Base-by-base conservation (phyloP, 805 yeast genomes). In the Kluyveromyces dobzhanskii region DNA sequence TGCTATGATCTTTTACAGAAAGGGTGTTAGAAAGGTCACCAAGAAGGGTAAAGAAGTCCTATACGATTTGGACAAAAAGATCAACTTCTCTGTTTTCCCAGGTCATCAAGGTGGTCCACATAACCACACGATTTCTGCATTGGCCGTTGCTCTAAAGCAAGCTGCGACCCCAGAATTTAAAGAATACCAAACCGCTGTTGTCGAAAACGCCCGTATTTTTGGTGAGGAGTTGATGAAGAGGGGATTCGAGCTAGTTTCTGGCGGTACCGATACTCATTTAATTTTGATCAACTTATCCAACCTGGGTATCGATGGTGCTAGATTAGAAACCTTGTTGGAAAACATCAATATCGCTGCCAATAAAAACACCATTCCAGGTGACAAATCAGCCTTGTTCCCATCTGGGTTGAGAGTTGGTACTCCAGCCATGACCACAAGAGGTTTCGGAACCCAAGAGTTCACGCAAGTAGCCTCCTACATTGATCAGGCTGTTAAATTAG, bases 51-150 rank as follows among this genome's bases (percentile, higher is more conserved):
- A 84, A 64, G 88, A 85, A 66, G 70, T 82, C 41, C 67, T 73
- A 37, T 88, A 86, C 62, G 96, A 90, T 55, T 75, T 90, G 57
- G 97, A 90, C 66, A 77, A 78, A 59, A 82, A 78, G 61, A 87
- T 90, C 66, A 90, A 90, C 75, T 90, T 90, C 61, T 85, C 96
- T 24, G 97, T 90, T 41, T 90, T 90, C 85, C 98, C 98, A 52
- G 97, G 94, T 48, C 97, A 90, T 65, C 98, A 90, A 72, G 98
- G 98, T 71, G 98, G 98, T 59, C 98, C 98, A 51, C 97, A 90
- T 67, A 90, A 90, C 71, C 97, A 90, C 67, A 90, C 97, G 53
- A 90, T 90, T 57, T 78, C 95, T 47, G 97, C 97, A 16, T 72
- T 90, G 53, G 94, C 97, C 24, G 90, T 87, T 42, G 97, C 97